Conservation (phyloP, 2,329 filamentous ascomycete species). For the Chaetomiaceae sp. region DNA sequence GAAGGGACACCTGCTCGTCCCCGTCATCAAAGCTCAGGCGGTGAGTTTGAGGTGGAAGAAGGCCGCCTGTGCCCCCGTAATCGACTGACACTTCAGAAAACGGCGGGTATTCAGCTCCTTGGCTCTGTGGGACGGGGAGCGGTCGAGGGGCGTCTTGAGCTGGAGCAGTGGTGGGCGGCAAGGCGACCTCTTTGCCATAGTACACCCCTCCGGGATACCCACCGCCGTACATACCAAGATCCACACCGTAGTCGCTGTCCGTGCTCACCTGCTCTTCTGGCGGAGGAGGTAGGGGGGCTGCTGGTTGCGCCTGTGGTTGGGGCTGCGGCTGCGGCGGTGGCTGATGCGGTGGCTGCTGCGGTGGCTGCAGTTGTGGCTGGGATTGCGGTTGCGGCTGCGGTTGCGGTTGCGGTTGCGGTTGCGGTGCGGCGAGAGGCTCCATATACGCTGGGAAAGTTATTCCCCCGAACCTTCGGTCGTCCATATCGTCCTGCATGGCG, state of each 20-base stretch:
- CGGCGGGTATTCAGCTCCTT: conserved; percentile 36
- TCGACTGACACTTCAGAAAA: conserved; percentile 69
- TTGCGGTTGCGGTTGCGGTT: neutral
- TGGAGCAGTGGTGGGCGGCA: conserved; percentile 36
- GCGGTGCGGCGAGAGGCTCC: conserved; percentile 31
- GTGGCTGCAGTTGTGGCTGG: neutral
- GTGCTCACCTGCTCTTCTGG: conserved; percentile 51
- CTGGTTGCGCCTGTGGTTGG: conserved; percentile 24
- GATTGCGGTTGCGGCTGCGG: neutral
- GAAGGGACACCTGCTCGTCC: conserved; percentile 65
- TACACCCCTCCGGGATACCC: conserved; percentile 55
- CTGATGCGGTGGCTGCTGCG: neutral
- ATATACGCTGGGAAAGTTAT: conserved; percentile 45
- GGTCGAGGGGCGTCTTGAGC: conserved; percentile 44
- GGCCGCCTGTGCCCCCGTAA: conserved; percentile 82
- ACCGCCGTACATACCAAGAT: conserved; percentile 69
- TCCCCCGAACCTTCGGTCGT: conserved; percentile 60
- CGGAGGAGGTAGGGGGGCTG: conserved; percentile 40
- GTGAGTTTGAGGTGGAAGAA: conserved; percentile 68
- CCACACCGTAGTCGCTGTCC: conserved; percentile 71
- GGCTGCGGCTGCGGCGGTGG: conserved; percentile 15
- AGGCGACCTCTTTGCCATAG: conserved; percentile 46
- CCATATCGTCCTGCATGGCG: conserved; percentile 77
- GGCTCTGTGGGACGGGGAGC: conserved; percentile 43
- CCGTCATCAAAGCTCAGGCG: conserved; percentile 89